A percentile compares a stretch with the other conserved stretches of the same genome.
Evolutionary conservation across 2,329 filamentous ascomycete species (phyloP).

Genomic region (Xylaria sp.): DNA sequence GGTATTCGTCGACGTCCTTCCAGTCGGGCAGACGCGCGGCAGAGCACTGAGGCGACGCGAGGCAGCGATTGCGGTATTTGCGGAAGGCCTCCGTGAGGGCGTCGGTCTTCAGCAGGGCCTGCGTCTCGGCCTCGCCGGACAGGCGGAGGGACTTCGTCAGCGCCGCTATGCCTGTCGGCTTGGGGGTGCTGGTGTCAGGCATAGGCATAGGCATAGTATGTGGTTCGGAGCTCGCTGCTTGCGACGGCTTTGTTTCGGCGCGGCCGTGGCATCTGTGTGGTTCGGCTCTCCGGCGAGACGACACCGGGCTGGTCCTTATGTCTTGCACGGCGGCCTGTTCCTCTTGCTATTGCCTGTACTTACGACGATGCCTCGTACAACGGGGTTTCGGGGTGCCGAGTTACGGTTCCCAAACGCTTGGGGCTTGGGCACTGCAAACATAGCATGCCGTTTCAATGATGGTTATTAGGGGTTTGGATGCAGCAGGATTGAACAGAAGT

Average conservation of each 20-base stretch:
- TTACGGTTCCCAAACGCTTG: too few relatives aligned
- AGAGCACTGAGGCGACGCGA: neutral
- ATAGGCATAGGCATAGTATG: neutral
- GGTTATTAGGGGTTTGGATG: neutral
- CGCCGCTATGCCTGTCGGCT: neutral
- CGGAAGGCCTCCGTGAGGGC: conserved; percentile 7
- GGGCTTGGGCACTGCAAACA: too few relatives aligned
- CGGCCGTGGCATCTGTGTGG: neutral
- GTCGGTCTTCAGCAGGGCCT: neutral
- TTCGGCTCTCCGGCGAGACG: neutral
- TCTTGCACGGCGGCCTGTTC: neutral
- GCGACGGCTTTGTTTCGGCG: neutral
- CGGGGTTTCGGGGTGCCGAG: too few relatives aligned
- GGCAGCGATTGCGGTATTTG: conserved; percentile 14
- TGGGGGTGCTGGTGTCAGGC: neutral
- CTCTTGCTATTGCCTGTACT: neutral
- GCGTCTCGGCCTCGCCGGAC: neutral
- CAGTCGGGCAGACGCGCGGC: conserved; percentile 4
- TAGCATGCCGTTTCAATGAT: too few relatives aligned
- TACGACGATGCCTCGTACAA: too few relatives aligned
- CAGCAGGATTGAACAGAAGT: too few relatives aligned
- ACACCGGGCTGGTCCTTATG: neutral
- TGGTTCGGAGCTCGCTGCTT: neutral
- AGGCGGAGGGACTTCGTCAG: conserved; percentile 1
- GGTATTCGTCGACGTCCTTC: conserved; percentile 15